Percentiles rank a stretch among this genome's conserved stretches.
Evolutionary conservation across 2,329 filamentous ascomycete species (phyloP).

Genomic region (Pyrenochaeta sp.): DNA sequence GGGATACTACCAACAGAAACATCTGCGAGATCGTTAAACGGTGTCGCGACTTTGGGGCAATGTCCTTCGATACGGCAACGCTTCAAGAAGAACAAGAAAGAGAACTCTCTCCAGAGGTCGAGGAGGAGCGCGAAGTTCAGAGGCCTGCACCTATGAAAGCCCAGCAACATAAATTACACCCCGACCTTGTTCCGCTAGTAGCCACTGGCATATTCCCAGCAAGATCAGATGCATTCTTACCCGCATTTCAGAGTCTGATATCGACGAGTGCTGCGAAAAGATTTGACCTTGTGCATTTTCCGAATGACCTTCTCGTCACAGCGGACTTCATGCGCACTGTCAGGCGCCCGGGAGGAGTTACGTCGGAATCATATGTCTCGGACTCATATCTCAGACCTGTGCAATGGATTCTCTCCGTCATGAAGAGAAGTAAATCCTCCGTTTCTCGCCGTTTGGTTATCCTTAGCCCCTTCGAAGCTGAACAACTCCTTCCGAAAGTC

Average conservation of each 20-base stretch:
- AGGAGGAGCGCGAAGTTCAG: slow-evolving; percentile 64
- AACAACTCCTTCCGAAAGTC: slow-evolving; percentile 57
- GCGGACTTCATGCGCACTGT: slow-evolving; percentile 60
- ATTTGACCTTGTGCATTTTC: slow-evolving; percentile 48
- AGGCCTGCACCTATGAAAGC: slow-evolving; percentile 53
- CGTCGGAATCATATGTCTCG: slow-evolving; percentile 9
- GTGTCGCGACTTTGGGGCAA: slow-evolving; percentile 29
- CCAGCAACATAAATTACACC: slow-evolving; percentile 52
- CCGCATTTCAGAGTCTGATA: slow-evolving; percentile 55
- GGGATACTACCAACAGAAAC: slow-evolving; percentile 14
- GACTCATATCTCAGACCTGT: slow-evolving; percentile 62
- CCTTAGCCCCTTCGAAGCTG: slow-evolving; percentile 67
- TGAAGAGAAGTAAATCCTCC: not conserved
- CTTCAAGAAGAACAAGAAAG: slow-evolving; percentile 72
- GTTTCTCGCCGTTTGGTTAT: slow-evolving; percentile 51
- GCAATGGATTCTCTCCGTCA: slow-evolving; percentile 59
- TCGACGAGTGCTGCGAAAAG: slow-evolving; percentile 49
- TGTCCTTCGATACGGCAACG: slow-evolving; percentile 40
- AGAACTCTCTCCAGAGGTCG: slow-evolving; percentile 69
- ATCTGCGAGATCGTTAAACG: slow-evolving; percentile 19
- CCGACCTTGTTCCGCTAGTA: slow-evolving; percentile 53
- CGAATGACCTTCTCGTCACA: slow-evolving; percentile 55
- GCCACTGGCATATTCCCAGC: slow-evolving; percentile 37
- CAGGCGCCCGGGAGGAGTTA: slow-evolving; percentile 8
- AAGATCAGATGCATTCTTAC: slow-evolving; percentile 45